Percentiles rank a stretch among this genome's conserved stretches.
Conservation (phyloP, 768 basidiomycete species). For the Termitomyces sp. region DNA sequence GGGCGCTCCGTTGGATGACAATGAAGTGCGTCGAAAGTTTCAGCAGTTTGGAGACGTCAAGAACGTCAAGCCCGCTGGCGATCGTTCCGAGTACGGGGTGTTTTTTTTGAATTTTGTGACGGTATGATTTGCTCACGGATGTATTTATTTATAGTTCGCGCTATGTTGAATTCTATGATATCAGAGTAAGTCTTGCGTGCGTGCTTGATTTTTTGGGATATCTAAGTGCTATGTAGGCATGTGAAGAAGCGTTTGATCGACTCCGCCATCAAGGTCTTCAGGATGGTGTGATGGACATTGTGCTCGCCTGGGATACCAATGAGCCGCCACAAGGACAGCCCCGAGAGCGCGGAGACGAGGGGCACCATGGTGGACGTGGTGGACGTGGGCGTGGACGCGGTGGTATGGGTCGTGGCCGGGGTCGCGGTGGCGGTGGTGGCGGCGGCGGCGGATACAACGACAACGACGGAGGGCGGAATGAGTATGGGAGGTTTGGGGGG, state of each 20-base stretch:
- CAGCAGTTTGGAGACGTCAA: conserved; percentile 92
- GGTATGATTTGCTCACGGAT: not conserved
- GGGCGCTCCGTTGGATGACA: conserved; percentile 72
- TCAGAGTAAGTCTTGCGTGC: conserved; percentile 49
- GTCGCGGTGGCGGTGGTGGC: conserved; percentile 32
- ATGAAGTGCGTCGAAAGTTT: conserved; percentile 82
- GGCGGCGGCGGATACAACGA: conserved; percentile 38
- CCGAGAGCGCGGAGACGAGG: conserved; percentile 31
- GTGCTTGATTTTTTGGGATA: not conserved
- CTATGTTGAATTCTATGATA: conserved; percentile 94
- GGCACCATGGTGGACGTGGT: conserved; percentile 31
- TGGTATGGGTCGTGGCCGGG: conserved; percentile 34
- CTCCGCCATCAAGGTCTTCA: conserved; percentile 75
- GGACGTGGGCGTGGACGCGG: conserved; percentile 42
- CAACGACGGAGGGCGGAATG: conserved; percentile 43
- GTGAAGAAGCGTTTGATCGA: conserved; percentile 75
- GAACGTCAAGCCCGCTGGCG: conserved; percentile 60
- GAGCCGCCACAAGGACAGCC: conserved; percentile 38
- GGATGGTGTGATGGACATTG: conserved; percentile 87
- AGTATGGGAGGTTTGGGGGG: conserved; percentile 38
- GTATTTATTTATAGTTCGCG: conserved; percentile 55
- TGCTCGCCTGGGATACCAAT: conserved; percentile 79
- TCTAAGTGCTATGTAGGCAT: conserved; percentile 44
- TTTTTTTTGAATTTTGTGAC: no score
- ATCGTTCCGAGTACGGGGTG: conserved; percentile 54